Base-by-base conservation (phyloP, 1,284 basidiomycete genomes). In the Fomitopsis schrenkii region DNA sequence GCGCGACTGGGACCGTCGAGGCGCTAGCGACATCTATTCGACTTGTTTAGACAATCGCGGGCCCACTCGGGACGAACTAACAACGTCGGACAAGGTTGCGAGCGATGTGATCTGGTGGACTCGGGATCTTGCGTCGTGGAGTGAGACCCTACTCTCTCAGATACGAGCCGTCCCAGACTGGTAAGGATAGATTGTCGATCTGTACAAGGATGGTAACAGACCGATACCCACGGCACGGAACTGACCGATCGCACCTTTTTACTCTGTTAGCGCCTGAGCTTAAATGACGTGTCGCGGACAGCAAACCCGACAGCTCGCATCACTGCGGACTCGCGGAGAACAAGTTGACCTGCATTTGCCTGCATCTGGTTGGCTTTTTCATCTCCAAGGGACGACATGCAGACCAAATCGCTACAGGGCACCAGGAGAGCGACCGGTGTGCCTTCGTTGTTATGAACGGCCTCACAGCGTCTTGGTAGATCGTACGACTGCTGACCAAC, bases 121-220 rank as follows among this genome's bases (percentile, higher is more conserved):
- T 22, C 22, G 22, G 22, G 22, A 44, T 35, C 48, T 26, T 28
- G 36, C 9, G 55, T 10, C 41, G 41, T 42, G 55, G 30, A 45
- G 36, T 35, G 12, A 40, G 42, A 45, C 55, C n/a, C 55, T 33
- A 57, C 30, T 33, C 30, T 38, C 22, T 26, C 19, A 22, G 48
- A 35, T 28, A 26, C 26, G 38, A 33, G 53, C n/a, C 26, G 14
- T 46, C 57, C 57, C 28, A 48, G 40, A 55, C 58, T 36, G 40
- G 50, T 59, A 41, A 54, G 53, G 53, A 42, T 59, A 55, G 52
- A 55, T 59, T 55, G 38, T 35, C 58, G 58, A 59, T 59, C 52
- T 46, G 14, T 33, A 15, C 52, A 14, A 38, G 36, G 15, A 19
- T 15, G 35, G 52, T 17, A 22, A 8, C 22, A 38, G 52, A 36